Evolutionary conservation across 1,139 yeast species (phyloP), one percentile per base, ranked within the genome.

Genomic region (Wickerhamomyces sp.): DNA sequence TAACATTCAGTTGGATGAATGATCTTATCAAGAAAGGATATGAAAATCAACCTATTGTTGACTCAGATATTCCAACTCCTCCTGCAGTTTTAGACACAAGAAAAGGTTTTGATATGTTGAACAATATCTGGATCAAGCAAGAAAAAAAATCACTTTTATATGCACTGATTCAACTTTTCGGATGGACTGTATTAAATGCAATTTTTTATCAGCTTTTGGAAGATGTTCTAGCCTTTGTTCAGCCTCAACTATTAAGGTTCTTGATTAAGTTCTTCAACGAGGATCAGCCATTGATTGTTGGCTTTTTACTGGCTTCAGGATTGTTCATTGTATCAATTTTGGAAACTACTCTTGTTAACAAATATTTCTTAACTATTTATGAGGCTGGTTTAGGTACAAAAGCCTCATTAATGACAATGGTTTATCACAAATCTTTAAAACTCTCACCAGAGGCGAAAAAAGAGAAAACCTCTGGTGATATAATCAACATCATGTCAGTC

Each of bases 1-100:
- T 76, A 22, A 76, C 84, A 0, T 79, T 76, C 48, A 64, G 74
- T 8, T 79, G 85, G 85, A 76, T 81, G 81, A 79, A 78, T 49
- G 64, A 63, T 1, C 53, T 81, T 43, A 71, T 81, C 28, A 52
- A 56, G 20, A 70, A 70, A 39, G 76, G 82, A 0, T 74, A 75
- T 43, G 55, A 58, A 12, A 68, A 69, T 32, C 69, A 58, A 10
- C 56, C 70, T 44, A 66, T 76, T 6, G 63, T 74, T 8, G 72
- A 72, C 15, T 68, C 72, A 28, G 67, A 71, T 46, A 62, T 81
- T 37, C 85, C 86, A 2, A 61, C 67, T 26, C 72, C 81, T 2
- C 82, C 84, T 1, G 58, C 63, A 3, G 59, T 67, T 26, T 59
- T 78, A 8, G 67, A 74, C 13, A 70, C 83, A 0, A 46, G 49